These are phyloP conservation scores for Aquilaria agallochum DNA, from an alignment of 441 rosid genomes.

Conservation along the genomic window DNA sequence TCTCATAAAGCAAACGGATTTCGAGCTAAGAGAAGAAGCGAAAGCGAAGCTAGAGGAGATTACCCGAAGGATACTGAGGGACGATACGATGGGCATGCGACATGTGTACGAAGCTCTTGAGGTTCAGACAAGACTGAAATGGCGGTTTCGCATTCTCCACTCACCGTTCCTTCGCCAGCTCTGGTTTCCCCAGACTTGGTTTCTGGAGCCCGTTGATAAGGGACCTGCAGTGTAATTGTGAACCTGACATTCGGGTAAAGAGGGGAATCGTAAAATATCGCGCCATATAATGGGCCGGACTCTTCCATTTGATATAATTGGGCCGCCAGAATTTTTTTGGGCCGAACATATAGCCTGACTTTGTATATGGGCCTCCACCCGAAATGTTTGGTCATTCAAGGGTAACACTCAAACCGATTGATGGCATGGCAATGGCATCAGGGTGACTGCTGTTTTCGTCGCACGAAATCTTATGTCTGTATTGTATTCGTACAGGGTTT, in stretches of 20 bases:
- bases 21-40: constrained; percentile 3
- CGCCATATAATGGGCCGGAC: not conserved
- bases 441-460: too few species aligned
- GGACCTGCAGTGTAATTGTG: constrained; percentile 18
- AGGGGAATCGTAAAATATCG: not conserved
- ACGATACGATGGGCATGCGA: constrained; percentile 32
- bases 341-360: too few species aligned
- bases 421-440: too few species aligned
- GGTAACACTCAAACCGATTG: too few species aligned
- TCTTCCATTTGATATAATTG: not conserved
- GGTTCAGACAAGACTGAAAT: constrained; percentile 4
- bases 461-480: too few species aligned
- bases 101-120: constrained; percentile 26
- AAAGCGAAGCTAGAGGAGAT: not conserved
- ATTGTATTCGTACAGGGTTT: too few species aligned
- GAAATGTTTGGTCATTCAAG: too few species aligned
- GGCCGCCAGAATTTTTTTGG: constrained; percentile 3
- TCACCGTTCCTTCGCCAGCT: not conserved
- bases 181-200: not conserved
- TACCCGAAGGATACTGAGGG: constrained; percentile 37
- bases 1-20: constrained; percentile 18
- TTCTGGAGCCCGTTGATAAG: constrained; percentile 24
- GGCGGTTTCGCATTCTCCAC: constrained; percentile 22
- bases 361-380: too few species aligned
- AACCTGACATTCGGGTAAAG: constrained; percentile 5